These are phyloP conservation scores for Uncinocarpus reesii DNA, from an alignment of 2,329 filamentous ascomycete species.

Conservation along the genomic window DNA sequence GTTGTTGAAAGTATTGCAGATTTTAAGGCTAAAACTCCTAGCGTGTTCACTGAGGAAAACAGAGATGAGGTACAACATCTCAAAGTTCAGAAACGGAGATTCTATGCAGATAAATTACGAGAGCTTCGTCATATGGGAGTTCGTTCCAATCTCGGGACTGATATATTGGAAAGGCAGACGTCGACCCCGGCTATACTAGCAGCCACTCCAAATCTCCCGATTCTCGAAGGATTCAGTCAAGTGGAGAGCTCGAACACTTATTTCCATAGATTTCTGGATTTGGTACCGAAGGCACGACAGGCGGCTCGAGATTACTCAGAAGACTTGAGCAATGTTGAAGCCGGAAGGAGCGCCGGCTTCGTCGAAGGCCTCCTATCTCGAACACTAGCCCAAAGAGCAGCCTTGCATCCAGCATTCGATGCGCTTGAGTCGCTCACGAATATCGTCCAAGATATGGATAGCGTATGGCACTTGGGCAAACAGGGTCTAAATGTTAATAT, in stretches of 20 bases:
- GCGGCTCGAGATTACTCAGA: conserved; percentile 65
- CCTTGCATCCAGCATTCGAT: conserved; percentile 26
- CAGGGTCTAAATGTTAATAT: conserved; percentile 21
- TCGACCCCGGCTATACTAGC: conserved; percentile 62
- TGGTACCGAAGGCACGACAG: conserved; percentile 57
- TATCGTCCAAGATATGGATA: conserved; percentile 26
- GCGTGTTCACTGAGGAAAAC: conserved; percentile 73
- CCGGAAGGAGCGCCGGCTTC: conserved; percentile 67
- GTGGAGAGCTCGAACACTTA: conserved; percentile 53
- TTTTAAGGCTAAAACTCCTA: conserved; percentile 73
- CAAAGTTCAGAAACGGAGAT: conserved; percentile 77
- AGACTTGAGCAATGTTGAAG: conserved; percentile 72
- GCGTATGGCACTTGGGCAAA: conserved; percentile 25
- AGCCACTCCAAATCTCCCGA: conserved; percentile 36
- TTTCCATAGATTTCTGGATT: conserved; percentile 68
- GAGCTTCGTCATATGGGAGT: conserved; percentile 81
- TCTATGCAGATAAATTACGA: conserved; percentile 81
- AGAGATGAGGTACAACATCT: conserved; percentile 75
- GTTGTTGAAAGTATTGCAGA: conserved; percentile 59
- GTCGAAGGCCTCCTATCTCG: conserved; percentile 71
- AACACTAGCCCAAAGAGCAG: conserved; percentile 32
- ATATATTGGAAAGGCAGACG: conserved; percentile 61
- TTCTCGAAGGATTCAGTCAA: conserved; percentile 17
- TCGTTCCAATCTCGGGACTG: conserved; percentile 66
- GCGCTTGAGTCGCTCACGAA: conserved; percentile 25